Percentiles rank a stretch among this genome's conserved stretches.
Conservation (phyloP, 208 protist genomes). For the Wallacemonas rigidus region DNA sequence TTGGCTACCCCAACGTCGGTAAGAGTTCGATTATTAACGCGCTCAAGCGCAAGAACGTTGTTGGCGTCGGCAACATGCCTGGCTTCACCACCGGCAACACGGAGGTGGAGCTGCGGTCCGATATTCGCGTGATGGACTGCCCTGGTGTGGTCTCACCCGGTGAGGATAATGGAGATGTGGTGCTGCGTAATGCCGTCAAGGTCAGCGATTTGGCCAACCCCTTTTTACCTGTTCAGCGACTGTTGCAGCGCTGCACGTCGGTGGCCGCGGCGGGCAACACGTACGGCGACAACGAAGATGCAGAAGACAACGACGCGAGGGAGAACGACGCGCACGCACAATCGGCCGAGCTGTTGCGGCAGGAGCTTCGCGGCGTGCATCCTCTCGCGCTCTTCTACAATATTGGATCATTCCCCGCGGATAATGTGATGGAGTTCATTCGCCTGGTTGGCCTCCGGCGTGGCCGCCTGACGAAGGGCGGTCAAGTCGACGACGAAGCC, state of each 20-base stretch:
- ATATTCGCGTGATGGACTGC: conserved; percentile 97
- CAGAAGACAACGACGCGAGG: conserved; percentile 46
- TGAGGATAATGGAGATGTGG: conserved; percentile 88
- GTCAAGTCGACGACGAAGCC: conserved; percentile 88
- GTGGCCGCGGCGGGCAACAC: conserved; percentile 11
- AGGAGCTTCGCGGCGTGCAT: conserved; percentile 40
- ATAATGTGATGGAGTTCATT: conserved; percentile 85
- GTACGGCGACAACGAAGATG: conserved; percentile 19
- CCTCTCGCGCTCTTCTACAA: conserved; percentile 84
- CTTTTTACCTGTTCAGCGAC: conserved; percentile 86
- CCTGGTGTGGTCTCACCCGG: conserved; percentile 95
- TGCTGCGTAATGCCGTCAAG: conserved; percentile 95
- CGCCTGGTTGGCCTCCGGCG: conserved; percentile 72
- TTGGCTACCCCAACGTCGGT: conserved; percentile 98
- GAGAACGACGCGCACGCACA: conserved; percentile 30
- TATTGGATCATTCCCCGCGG: conserved; percentile 64
- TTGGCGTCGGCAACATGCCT: conserved; percentile 91
- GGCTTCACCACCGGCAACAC: conserved; percentile 95
- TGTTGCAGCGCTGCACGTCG: conserved; percentile 87
- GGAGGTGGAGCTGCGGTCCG: conserved; percentile 95
- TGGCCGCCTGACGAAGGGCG: conserved; percentile 85
- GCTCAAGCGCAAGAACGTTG: conserved; percentile 94
- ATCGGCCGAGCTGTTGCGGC: conserved; percentile 12
- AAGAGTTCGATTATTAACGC: conserved; percentile 98
- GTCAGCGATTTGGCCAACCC: conserved; percentile 94